A percentile compares a stretch with the other conserved stretches of the same genome.
These are phyloP conservation scores for Fusarium brachygibbosum DNA, from an alignment of 2,329 filamentous ascomycete genomes.

Conservation along the genomic window DNA sequence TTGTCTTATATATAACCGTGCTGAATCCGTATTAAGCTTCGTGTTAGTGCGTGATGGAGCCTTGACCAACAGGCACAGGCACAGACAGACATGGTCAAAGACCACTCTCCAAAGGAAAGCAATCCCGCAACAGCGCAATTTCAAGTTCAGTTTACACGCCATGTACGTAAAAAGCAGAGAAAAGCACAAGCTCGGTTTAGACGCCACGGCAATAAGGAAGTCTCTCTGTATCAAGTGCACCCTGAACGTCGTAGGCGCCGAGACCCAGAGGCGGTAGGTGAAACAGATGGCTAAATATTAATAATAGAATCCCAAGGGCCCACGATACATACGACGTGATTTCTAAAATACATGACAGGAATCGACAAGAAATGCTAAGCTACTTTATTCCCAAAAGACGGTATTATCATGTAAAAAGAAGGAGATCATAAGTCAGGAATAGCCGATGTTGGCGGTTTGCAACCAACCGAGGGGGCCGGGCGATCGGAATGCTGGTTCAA, in stretches of 20 bases:
- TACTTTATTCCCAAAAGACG: conserved; percentile 6
- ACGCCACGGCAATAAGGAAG: conserved; percentile 5
- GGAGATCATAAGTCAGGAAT: conserved; percentile 27
- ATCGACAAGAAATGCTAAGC: conserved; percentile 22
- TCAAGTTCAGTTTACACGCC: conserved; percentile 8
- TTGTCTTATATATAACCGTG: conserved; percentile 17
- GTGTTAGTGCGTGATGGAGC: conserved; percentile 12
- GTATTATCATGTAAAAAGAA: background rate
- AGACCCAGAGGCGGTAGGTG: conserved; percentile 29
- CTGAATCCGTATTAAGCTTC: conserved; percentile 18
- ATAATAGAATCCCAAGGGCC: conserved; percentile 32
- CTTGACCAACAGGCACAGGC: conserved; percentile 10
- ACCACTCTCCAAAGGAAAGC: conserved; percentile 15
- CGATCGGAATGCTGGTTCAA: conserved; percentile 42
- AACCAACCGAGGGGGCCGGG: conserved; percentile 44
- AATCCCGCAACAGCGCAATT: conserved; percentile 10
- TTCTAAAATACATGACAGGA: conserved; percentile 12
- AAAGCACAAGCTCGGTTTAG: conserved; percentile 1
- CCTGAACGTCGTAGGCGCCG: conserved; percentile 23
- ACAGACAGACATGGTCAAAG: conserved; percentile 9
- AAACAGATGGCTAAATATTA: conserved; percentile 33
- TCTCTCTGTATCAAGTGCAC: conserved; percentile 4
- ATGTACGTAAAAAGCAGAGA: conserved; percentile 2
- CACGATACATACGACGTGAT: conserved; percentile 16
- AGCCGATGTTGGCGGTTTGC: conserved; percentile 31